phyloP scores from a whole-genome alignment of 305 asterid genomes.

The Withania somnifera region DNA sequence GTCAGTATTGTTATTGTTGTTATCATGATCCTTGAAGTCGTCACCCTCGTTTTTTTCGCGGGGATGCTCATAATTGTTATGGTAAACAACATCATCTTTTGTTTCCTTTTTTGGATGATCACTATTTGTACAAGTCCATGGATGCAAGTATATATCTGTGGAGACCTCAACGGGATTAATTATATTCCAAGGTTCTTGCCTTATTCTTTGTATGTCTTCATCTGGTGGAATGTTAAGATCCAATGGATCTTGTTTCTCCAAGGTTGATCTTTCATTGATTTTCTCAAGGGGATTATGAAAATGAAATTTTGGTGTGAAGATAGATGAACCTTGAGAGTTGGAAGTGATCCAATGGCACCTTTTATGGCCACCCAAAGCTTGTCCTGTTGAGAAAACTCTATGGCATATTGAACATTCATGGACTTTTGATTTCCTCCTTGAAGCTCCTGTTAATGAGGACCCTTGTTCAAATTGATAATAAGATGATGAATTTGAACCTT shows the following conservation, averaged over 20 bases:
- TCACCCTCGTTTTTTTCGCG: not conserved
- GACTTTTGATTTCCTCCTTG: conserved; percentile 50
- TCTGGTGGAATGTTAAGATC: conserved; percentile 55
- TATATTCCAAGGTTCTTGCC: conserved; percentile 35
- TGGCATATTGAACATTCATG: conserved; percentile 91
- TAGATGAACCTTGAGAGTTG: conserved; percentile 29
- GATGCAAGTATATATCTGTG: conserved; percentile 35
- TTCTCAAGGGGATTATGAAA: conserved; percentile 19
- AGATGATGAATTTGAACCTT: conserved; percentile 24
- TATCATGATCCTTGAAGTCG: not conserved
- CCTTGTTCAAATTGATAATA: conserved; percentile 29
- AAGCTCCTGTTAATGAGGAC: conserved; percentile 26
- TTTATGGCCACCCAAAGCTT: conserved; percentile 93
- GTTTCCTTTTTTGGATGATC: not conserved
- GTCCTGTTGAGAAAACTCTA: conserved; percentile 69
- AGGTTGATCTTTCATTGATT: conserved; percentile 13
- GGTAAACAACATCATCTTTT: not conserved
- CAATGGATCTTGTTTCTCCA: conserved; percentile 9
- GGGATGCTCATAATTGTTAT: not conserved
- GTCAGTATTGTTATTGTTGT: not conserved
- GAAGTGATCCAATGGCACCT: conserved; percentile 95
- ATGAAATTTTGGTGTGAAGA: conserved; percentile 28
- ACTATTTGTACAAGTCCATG: conserved; percentile 13
- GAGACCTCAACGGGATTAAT: conserved; percentile 34
- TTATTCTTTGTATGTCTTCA: conserved; percentile 27